Conservation (phyloP, 257 asterid genomes). For the Paulownia fortunei region DNA sequence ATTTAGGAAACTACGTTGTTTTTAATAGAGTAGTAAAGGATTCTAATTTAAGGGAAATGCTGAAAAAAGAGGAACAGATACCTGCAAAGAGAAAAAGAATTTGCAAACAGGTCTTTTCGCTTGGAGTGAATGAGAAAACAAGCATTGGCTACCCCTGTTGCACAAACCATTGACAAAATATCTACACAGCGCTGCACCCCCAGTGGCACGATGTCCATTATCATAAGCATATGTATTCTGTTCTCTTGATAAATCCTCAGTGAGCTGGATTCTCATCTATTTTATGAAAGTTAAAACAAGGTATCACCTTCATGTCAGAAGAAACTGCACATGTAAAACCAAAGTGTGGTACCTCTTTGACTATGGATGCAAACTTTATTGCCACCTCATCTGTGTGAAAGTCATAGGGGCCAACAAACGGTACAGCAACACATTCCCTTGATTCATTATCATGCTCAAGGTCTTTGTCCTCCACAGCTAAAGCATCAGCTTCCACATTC, state of each 20-base stretch:
- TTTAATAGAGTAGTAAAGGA: background rate
- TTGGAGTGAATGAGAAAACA: slow-evolving; percentile 74
- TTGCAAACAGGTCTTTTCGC: slow-evolving; percentile 74
- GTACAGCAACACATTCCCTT: slow-evolving; percentile 60
- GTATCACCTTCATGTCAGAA: slow-evolving; percentile 33
- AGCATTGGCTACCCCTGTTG: slow-evolving; percentile 81
- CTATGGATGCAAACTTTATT: slow-evolving; percentile 57
- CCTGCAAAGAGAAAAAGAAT: slow-evolving; percentile 91
- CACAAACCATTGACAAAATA: slow-evolving; percentile 70
- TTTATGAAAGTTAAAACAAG: slow-evolving; percentile 30
- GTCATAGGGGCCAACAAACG: slow-evolving; percentile 68
- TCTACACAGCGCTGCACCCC: slow-evolving; percentile 61
- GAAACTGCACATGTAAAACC: slow-evolving; percentile 28
- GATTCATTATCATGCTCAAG: slow-evolving; percentile 49
- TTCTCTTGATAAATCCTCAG: slow-evolving; percentile 49
- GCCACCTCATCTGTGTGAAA: slow-evolving; percentile 58
- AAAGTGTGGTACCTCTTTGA: slow-evolving; percentile 74
- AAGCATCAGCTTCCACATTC: slow-evolving; percentile 44
- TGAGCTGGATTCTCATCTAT: slow-evolving; percentile 71
- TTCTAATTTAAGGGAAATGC: slow-evolving; percentile 16
- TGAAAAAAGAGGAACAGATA: slow-evolving; percentile 32
- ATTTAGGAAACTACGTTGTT: background rate
- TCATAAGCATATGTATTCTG: slow-evolving; percentile 19
- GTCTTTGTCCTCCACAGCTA: slow-evolving; percentile 44
- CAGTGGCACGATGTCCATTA: slow-evolving; percentile 33